Conservation (phyloP, 148 eudicot genomes). For the Fagopyrum esculentum region DNA sequence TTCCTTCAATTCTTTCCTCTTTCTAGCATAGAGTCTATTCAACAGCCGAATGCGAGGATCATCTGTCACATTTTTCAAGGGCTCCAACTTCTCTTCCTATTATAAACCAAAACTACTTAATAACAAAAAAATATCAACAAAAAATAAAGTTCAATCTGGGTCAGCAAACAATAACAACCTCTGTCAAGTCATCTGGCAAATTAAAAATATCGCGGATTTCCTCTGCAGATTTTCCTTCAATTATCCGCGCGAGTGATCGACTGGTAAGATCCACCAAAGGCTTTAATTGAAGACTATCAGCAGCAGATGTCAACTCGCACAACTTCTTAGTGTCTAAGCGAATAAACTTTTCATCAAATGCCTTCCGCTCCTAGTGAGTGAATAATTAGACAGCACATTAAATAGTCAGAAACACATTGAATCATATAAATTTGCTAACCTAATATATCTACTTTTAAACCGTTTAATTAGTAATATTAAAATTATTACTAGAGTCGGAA, state of each 20-base stretch:
- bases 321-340: constrained; percentile 54
- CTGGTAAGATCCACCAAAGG: constrained; percentile 78
- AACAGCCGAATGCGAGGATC: constrained; percentile 80
- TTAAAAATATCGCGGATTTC: constrained; percentile 73
- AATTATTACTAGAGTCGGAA: neutral
- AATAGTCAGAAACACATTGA: neutral
- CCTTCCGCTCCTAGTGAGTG: constrained; percentile 54
- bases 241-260: constrained; percentile 73
- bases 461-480: neutral
- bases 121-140: constrained; percentile 2
- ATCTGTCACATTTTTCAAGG: constrained; percentile 64
- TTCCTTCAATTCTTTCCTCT: constrained; percentile 73
- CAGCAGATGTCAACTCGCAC: constrained; percentile 71
- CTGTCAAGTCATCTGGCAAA: constrained; percentile 82
- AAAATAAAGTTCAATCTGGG: constrained; percentile 5
- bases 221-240: constrained; percentile 77
- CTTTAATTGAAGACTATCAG: constrained; percentile 69
- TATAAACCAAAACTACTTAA: constrained; percentile 18
- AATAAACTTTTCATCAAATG: constrained; percentile 60
- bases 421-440: neutral
- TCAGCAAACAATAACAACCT: constrained; percentile 33
- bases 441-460: neutral
- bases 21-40: constrained; percentile 79
- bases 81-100: constrained; percentile 92
- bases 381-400: neutral